These are phyloP conservation scores for Begonia peltatifolia DNA, from an alignment of 306 rosid genomes.

Conservation along the genomic window DNA sequence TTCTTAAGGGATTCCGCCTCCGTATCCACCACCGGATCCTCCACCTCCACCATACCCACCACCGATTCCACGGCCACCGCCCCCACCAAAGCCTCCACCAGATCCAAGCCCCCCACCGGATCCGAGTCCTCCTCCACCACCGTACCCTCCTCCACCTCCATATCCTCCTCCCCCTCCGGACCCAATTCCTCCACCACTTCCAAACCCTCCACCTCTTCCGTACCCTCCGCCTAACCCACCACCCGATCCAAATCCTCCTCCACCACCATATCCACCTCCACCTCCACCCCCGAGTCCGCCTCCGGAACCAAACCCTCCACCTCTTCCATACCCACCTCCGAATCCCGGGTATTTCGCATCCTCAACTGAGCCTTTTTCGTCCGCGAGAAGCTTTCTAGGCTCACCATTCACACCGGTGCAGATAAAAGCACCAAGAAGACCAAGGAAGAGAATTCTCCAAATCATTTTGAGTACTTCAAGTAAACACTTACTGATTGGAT, in stretches of 20 bases:
- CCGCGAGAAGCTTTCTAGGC: no score
- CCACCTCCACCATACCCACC: constrained; percentile 1
- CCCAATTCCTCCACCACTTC: not conserved
- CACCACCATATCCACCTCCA: not conserved
- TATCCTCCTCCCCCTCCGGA: constrained; percentile 3
- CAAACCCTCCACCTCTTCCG: not conserved
- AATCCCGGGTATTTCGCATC: not conserved
- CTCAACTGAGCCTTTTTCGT: no score
- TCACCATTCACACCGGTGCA: no score
- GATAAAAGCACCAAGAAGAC: no score
- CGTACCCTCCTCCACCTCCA: constrained; percentile 5
- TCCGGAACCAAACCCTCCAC: not conserved
- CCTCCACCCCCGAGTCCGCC: not conserved
- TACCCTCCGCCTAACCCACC: not conserved
- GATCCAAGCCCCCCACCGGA: constrained; percentile 15
- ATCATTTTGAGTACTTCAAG: no score
- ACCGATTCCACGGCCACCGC: constrained; percentile 4
- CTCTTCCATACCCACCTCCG: not conserved
- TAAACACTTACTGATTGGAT: no score
- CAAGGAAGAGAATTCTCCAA: no score
- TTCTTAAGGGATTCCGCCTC: no score
- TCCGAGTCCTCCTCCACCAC: constrained; percentile 13
- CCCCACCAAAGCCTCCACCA: constrained; percentile 16
- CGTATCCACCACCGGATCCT: not conserved
- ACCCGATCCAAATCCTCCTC: not conserved